Percentiles rank a stretch among this genome's conserved stretches.
Conservation (phyloP, 179 eudicot species). For the Drosera spatulata region DNA sequence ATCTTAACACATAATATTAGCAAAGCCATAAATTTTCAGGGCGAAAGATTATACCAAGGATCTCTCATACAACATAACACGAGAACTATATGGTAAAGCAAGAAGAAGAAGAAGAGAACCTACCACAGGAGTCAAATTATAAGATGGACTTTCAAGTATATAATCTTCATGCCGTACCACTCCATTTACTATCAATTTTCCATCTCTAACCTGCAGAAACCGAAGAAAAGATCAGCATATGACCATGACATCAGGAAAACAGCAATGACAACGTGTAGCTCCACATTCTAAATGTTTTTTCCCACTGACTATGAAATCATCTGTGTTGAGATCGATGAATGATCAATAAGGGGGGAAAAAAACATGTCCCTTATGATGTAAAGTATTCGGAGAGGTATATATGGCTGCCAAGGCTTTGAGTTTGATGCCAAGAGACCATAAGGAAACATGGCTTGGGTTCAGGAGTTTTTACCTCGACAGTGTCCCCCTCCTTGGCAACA, state of each 20-base stretch:
- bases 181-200: constrained; percentile 81
- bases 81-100: background rate
- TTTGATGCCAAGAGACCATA: background rate
- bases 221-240: background rate
- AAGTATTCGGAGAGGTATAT: no score
- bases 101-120: constrained; percentile 12
- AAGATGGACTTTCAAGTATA: constrained; percentile 64
- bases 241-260: background rate
- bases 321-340: no score
- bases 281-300: no score
- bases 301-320: no score
- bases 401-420: background rate
- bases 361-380: no score
- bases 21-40: background rate
- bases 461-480: constrained; percentile 56
- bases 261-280: no score
- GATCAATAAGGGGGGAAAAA: no score
- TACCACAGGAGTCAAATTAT: constrained; percentile 77
- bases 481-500: constrained; percentile 89
- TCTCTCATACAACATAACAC: background rate
- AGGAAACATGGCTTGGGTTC: no score
- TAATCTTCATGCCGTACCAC: constrained; percentile 54
- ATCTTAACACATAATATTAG: background rate
- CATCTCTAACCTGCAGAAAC: constrained; percentile 58
- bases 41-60: background rate